Percentiles rank a stretch among this genome's conserved stretches.
Conservation (phyloP, 176 grass and related monocot species). For the Aechmea fasciata region DNA sequence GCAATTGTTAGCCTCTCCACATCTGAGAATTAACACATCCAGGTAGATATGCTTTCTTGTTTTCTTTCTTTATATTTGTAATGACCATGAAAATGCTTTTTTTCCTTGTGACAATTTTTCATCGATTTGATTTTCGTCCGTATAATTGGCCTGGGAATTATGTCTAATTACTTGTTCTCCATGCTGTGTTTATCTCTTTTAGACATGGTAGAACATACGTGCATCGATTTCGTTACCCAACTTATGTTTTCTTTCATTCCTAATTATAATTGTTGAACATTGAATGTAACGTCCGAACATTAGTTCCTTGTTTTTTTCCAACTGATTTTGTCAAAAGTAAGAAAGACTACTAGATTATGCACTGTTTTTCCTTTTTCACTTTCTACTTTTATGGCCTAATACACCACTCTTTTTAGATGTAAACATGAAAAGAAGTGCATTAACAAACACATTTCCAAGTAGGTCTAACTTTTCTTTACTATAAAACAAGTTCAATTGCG, state of each 20-base stretch:
- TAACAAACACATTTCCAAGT: too few relatives aligned
- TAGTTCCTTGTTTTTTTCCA: too few relatives aligned
- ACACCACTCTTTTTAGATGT: too few relatives aligned
- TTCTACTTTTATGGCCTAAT: neutral
- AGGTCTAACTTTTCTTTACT: neutral
- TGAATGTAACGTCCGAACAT: too few relatives aligned
- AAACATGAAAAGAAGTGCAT: too few relatives aligned
- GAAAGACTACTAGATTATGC: too few relatives aligned
- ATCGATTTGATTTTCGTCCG: neutral
- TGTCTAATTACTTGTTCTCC: neutral
- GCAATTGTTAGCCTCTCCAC: conserved; percentile 73
- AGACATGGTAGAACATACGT: neutral
- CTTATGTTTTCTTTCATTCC: too few relatives aligned
- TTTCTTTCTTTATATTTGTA: conserved; percentile 7
- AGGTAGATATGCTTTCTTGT: conserved; percentile 34
- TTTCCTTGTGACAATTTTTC: neutral
- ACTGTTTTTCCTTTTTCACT: too few relatives aligned
- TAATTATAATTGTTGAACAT: too few relatives aligned
- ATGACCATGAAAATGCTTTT: neutral
- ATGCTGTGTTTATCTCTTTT: neutral
- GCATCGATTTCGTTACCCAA: neutral
- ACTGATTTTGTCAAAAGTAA: too few relatives aligned
- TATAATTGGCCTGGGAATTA: neutral
- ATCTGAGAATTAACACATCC: conserved; percentile 84
- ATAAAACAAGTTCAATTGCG: neutral